Evolutionary conservation across 2,329 filamentous ascomycete genomes (phyloP), one percentile per base, ranked within the genome.

Genomic region (Aspergillus nomiae): DNA sequence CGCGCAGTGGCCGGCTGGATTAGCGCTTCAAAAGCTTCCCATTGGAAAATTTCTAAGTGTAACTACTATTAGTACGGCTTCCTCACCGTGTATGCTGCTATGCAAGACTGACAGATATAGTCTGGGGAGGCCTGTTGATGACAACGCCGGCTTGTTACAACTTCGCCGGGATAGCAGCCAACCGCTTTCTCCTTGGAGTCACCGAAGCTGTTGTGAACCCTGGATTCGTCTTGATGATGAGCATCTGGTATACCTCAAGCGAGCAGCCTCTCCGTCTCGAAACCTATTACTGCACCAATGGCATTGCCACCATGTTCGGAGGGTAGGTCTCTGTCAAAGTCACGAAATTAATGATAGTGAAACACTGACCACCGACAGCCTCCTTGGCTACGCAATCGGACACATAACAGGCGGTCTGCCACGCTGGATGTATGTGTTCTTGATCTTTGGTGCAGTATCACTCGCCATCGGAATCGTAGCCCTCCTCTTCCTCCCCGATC

Each of bases 291-390:
- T 84, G 83, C 64, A 85, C 83, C 2, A 87, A 88, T 65, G 86
- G 86, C 2, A 78, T 88, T 14, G 86, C 85, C 2, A 86, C 85
- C 14, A 87, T 87, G 82, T 85, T 88, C 60, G 86, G 86, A n/a
- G 85, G 72, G 70, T 73, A 82, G 43, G 73, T 73, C 14, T 3
- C 16, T 6, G 7, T n/a, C 45, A 3, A 48, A 26, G 45, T 9
- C 19, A 30, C 2, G 3, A 41, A 41, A 41, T 1, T 10, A n/a
- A 4, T 4, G 21, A 19, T 12, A 46, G 10, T 7, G 9, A 9
- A 34, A 7, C 14, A 21, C 28, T 38, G 36, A n/a, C 6, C 2
- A 1, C 11, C 21, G 19, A 11, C n/a, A 71, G 70, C 0, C 72
- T 87, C 1, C 80, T 87, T 11, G 84, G 84, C 1, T 88, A 87